Evolutionary conservation across 345 rosid species (phyloP).

Genomic region (Dipteronia sinensis): DNA sequence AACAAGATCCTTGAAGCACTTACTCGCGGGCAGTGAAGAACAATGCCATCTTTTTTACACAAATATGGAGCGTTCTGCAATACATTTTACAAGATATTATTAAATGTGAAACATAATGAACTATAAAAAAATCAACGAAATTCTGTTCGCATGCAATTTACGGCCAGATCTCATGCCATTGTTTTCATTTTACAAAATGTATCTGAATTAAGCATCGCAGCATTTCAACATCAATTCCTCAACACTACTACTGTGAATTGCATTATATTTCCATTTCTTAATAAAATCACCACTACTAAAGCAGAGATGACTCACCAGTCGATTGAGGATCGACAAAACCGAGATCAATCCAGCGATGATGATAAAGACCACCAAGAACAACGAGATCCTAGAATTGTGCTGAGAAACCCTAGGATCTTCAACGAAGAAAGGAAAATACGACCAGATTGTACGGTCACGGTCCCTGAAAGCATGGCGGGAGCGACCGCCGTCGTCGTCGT

Average conservation of each 20-base stretch:
- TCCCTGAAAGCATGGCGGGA: slow-evolving; percentile 67
- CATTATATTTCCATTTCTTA: neutral
- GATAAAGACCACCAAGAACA: slow-evolving; percentile 48
- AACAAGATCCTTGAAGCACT: slow-evolving; percentile 34
- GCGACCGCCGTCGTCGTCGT: slow-evolving; percentile 54
- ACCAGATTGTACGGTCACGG: slow-evolving; percentile 84
- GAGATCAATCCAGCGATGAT: slow-evolving; percentile 68
- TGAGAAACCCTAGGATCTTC: slow-evolving; percentile 87
- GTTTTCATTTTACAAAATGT: neutral
- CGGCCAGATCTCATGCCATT: slow-evolving; percentile 8
- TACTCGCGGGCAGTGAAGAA: slow-evolving; percentile 89
- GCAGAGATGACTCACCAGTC: slow-evolving; percentile 53
- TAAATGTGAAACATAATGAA: neutral
- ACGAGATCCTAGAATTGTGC: slow-evolving; percentile 54
- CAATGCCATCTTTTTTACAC: slow-evolving; percentile 96
- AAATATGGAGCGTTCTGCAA: slow-evolving; percentile 82
- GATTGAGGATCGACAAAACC: slow-evolving; percentile 61
- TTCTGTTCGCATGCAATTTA: neutral
- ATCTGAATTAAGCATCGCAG: slow-evolving; percentile 1
- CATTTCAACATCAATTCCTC: slow-evolving; percentile 3
- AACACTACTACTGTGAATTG: neutral
- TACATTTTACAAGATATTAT: slow-evolving; percentile 7
- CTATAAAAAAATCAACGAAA: neutral
- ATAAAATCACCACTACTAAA: neutral
- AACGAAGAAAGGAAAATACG: slow-evolving; percentile 46